Base-by-base conservation (phyloP, 495 filamentous ascomycete species). In the Tuber brumale region DNA sequence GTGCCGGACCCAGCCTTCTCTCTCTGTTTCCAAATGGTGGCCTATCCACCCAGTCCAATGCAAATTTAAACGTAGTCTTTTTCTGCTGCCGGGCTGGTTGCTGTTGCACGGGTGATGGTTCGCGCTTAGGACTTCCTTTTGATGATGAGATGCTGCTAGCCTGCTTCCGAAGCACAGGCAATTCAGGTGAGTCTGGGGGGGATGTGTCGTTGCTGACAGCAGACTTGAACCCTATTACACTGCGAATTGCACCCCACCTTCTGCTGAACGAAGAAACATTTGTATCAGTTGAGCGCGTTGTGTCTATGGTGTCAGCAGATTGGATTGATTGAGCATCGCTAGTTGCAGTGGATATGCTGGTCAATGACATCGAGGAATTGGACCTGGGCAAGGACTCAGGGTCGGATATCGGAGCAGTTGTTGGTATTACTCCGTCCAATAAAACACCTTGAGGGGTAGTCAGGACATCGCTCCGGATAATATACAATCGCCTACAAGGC, bases 401-500 rank as follows among this genome's bases (percentile, higher is more conserved):
- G 69, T 27, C 76, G n/a, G 80, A 31, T 69, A 85, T 84, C 23
- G 84, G 81, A 75, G 86, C 85, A 71, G 88, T 87, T 9, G 83
- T 81, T 45, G 82, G 79, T 41, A 82, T 79, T n/a, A 83, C 78
- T 41, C 81, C 81, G 71, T 83, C 81, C 61, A 83, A 76, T 23
- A 83, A 77, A 4, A 87, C 81, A 35, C 84, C 82, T 23, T 88
- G 87, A 45, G 90, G 88, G 16, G 84, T 79, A 43, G 88, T 82
- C 73, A 89, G 89, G 72, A 90, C 85, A 82, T 99, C 95, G 78
- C 92, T 95, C 74, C 94, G 90, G 72, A 97, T 93, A 81, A 99
- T 98, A 73, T 97, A 88, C 73, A 99, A 92, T 73, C 94, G 88
- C 71, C 95, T 92, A 61, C 92, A 91, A n/a, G 96, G 95, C 3